Percentiles rank a stretch among this genome's conserved stretches.
phyloP scores from a whole-genome alignment of 805 yeast genomes.

The Blastobotrys attinorum region DNA sequence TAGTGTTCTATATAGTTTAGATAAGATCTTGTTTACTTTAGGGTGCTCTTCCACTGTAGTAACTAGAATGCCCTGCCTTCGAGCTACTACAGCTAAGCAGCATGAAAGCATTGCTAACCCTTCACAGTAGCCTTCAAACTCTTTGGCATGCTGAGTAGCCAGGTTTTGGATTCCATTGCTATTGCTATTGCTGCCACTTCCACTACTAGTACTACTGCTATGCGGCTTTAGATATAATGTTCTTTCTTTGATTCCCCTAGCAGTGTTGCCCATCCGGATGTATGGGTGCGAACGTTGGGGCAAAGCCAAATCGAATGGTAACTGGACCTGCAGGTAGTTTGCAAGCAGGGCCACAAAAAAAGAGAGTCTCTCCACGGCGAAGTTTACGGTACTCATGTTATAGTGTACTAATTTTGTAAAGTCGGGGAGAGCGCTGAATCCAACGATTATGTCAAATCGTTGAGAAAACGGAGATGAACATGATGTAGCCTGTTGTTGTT shows the following conservation, averaged over 20 bases:
- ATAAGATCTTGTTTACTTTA: constrained; percentile 20
- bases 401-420: constrained; percentile 24
- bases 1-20: constrained; percentile 6
- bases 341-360: constrained; percentile 24
- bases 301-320: constrained; percentile 25
- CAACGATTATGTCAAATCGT: constrained; percentile 23
- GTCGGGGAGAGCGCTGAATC: constrained; percentile 26
- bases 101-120: constrained; percentile 28
- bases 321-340: constrained; percentile 25
- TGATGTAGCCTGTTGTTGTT: neutral
- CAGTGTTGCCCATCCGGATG: constrained; percentile 18
- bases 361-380: constrained; percentile 28
- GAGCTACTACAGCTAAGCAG: constrained; percentile 23
- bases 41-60: constrained; percentile 18
- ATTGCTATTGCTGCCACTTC: too few species aligned
- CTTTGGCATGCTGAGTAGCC: constrained; percentile 23
- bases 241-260: constrained; percentile 5
- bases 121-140: constrained; percentile 25
- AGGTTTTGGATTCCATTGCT: constrained; percentile 22
- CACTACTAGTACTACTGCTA: too few species aligned
- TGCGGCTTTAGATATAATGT: constrained; percentile 4
- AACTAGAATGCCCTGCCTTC: constrained; percentile 21
- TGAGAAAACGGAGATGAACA: neutral
- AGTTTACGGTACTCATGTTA: constrained; percentile 23
- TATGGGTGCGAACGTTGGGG: constrained; percentile 22